Base-by-base conservation (phyloP, 768 basidiomycete species). In the Naganishia friedmannii region DNA sequence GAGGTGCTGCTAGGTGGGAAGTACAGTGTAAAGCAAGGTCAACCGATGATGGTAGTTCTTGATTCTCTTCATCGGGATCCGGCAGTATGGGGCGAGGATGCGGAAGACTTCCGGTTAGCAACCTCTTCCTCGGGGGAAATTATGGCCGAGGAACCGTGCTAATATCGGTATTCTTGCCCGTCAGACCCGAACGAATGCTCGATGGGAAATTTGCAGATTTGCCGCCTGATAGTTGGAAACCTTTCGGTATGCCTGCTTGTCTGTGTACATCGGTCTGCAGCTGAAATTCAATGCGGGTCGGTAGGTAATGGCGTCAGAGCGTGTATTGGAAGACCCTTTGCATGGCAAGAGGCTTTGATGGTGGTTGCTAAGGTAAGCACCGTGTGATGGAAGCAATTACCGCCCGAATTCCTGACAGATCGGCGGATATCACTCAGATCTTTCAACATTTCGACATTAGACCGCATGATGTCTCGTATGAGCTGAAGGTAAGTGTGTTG, bases 11-110 rank as follows among this genome's bases (percentile, higher is more conserved):
- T 79, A 8, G 81, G 74, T 9, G 84, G 84, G 3, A 83, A 84
- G 71, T 86, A 86, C 71, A 74, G 75, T 21, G 70, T 86, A 45
- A 74, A 77, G 67, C 79, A 81, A 65, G 83, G 77, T 0, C 46
- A 70, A 17, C 69, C 68, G 8, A 74, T 84, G 15, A 60, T 74
- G 1, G 72, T 84, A 29, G 72, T 81, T 37, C 75, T 78, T 13
- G 74, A 74, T 46, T 73, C 73, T 26, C 74, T 82, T 54, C 84
- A 84, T 51, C 74, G 80, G 17, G 85, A 86, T 72, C 82, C 83
- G 2, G 73, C 71, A n/a, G 82, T 85, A 0, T 86, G 84, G 83
- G 85, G 85, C 1, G 84, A 84, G 48, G 84, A 86, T 75, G 85
- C 84, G 5, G 72, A 71, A 83, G 81, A 23, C 0, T 70, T 68